A percentile compares a stretch with the other conserved stretches of the same genome.
Evolutionary conservation across 345 rosid genomes (phyloP).

Genomic region (Cardamine occulta): DNA sequence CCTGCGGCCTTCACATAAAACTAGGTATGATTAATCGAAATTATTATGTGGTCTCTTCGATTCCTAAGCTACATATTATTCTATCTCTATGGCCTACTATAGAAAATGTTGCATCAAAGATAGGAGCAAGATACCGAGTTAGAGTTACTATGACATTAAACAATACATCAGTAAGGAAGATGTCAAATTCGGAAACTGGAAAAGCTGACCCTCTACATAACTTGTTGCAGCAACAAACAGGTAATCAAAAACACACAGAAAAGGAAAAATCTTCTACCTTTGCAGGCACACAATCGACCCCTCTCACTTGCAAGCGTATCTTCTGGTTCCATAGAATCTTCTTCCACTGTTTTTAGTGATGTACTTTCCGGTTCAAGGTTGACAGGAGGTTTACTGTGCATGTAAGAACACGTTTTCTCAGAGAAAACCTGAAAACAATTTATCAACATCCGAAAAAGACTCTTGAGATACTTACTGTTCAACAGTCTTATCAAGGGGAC

Average conservation of each 20-base stretch:
- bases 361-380: too few species aligned
- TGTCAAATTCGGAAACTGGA: background rate
- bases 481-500: too few species aligned
- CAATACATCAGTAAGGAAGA: conserved; percentile 10
- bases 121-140: background rate
- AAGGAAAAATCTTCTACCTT: conserved; percentile 56
- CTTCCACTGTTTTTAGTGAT: too few species aligned
- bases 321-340: too few species aligned
- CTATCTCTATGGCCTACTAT: background rate
- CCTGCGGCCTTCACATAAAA: background rate
- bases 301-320: too few species aligned
- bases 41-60: background rate
- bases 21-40: background rate
- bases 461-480: too few species aligned
- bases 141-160: conserved; percentile 4
- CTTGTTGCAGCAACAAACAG: conserved; percentile 19
- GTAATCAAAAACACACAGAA: background rate
- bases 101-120: background rate
- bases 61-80: background rate
- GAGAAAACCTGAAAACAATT: too few species aligned
- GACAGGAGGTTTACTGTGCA: too few species aligned
- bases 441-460: too few species aligned
- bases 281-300: conserved; percentile 63
- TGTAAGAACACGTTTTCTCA: too few species aligned
- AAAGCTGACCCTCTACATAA: conserved; percentile 1